Conservation (phyloP, 345 rosid species). For the Eutrema heterophyllum region DNA sequence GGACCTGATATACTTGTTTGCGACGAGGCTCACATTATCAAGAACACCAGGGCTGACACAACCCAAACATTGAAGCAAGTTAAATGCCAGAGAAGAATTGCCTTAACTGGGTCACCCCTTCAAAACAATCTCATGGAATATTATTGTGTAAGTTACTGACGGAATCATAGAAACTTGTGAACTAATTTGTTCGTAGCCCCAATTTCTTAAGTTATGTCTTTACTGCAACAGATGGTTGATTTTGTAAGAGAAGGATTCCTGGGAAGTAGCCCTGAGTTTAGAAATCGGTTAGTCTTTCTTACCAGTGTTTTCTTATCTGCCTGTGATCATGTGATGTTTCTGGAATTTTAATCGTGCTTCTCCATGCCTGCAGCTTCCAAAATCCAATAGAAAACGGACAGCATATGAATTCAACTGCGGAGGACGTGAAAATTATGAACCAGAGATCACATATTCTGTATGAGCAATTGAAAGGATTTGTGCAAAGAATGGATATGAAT, state of each 20-base stretch:
- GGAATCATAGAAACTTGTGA: constrained; percentile 2
- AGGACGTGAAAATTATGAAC: constrained; percentile 98
- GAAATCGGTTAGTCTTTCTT: constrained; percentile 75
- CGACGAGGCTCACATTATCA: constrained; percentile 97
- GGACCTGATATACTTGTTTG: constrained; percentile 99
- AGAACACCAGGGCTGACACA: constrained; percentile 96
- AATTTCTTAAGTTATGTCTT: constrained; percentile 9
- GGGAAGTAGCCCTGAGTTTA: constrained; percentile 97
- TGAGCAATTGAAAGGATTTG: constrained; percentile 96
- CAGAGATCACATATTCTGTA: constrained; percentile 98
- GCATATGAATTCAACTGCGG: constrained; percentile 90
- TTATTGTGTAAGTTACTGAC: constrained; percentile 73
- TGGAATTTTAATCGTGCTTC: constrained; percentile 21
- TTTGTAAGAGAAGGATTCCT: constrained; percentile 99
- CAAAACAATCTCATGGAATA: constrained; percentile 99
- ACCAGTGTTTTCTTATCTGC: constrained; percentile 13
- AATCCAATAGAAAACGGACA: constrained; percentile 99
- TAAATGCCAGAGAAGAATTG: constrained; percentile 97
- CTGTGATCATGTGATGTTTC: constrained; percentile 5
- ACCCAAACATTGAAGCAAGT: constrained; percentile 96
- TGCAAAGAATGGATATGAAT: constrained; percentile 99
- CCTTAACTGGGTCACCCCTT: constrained; percentile 98
- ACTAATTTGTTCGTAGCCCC: not conserved
- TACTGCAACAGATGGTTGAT: constrained; percentile 91
- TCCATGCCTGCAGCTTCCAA: constrained; percentile 67